Base-by-base conservation (phyloP, 2,329 filamentous ascomycete species). In the Fusarium nisikadoi region DNA sequence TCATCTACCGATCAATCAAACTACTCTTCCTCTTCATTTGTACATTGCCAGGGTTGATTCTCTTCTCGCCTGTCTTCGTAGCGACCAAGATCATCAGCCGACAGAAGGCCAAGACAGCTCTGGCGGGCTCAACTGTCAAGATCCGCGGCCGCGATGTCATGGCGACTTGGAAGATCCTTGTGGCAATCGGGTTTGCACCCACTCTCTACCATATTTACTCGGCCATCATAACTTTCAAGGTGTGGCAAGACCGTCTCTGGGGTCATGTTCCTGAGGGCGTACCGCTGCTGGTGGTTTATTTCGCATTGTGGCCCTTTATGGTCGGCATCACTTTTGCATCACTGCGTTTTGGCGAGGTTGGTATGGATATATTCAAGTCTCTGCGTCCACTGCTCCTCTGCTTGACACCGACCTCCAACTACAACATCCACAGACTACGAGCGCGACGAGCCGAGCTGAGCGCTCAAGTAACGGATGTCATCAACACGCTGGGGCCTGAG, bases 361-460 rank as follows among this genome's bases (percentile, higher is more conserved):
- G 95, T 57, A 98, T 99, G 94, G 96, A 99, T 79, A 98, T 99
- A 62, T 86, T 96, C 84, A 99, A 98, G 83, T 98, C 95, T 1
- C 88, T 99, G 20, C 90, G 94, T 14, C 96, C 96, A 10, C 88
- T 99, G 14, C 86, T 97, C 49, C 86, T 98, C 38, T 96, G 93
- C 72, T 87, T 98, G 77, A 92, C 93, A 76, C 96, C 96, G 3
- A 90, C 91, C 8, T 95, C 93, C 3, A 92, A 91, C 80, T 97
- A 95, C 83, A 94, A 92, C 64, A 89, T 99, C 53, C 89, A 93
- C 70, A 92, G 92, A 75, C 88, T 99, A 55, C 91, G 94, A 64
- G 84, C 89, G 73, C 87, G 89, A 68, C 90, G 96, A 58, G 91
- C 89, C 31, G 88, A 92, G 71, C 88, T 99, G 50, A 93, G 93